Evolutionary conservation across 768 basidiomycete genomes (phyloP).

Genomic region (Leccinum incarnatum): DNA sequence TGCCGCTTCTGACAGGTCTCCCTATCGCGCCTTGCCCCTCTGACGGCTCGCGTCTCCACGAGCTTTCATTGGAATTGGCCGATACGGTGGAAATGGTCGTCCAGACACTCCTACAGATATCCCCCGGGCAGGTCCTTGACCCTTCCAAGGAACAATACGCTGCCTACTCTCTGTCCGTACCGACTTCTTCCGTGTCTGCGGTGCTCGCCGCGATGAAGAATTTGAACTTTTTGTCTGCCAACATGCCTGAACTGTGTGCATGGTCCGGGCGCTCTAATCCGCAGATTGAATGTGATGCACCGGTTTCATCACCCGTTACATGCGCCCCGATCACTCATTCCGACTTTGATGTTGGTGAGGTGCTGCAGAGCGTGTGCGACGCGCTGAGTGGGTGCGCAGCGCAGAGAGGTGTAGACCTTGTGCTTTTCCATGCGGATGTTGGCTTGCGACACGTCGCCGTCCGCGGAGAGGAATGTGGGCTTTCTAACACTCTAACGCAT

Average conservation of each 20-base stretch:
- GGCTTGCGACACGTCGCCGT: constrained; percentile 86
- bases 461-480: constrained; percentile 78
- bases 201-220: constrained; percentile 91
- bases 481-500: constrained; percentile 79
- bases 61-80: constrained; percentile 83
- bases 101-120: constrained; percentile 87
- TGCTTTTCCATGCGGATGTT: constrained; percentile 86
- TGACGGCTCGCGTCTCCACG: constrained; percentile 45
- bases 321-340: constrained; percentile 29
- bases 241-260: constrained; percentile 50
- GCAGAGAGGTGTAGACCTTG: constrained; percentile 83
- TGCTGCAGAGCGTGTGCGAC: constrained; percentile 87
- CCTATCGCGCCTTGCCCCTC: constrained; percentile 19
- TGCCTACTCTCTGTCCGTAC: constrained; percentile 82
- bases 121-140: constrained; percentile 86
- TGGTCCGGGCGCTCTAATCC: constrained; percentile 14
- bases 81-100: constrained; percentile 89
- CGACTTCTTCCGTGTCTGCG: constrained; percentile 83
- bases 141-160: constrained; percentile 93
- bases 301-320: constrained; percentile 18
- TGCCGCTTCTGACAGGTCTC: constrained; percentile 11
- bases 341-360: constrained; percentile 91
- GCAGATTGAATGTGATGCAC: constrained; percentile 17
- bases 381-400: constrained; percentile 81
- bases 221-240: constrained; percentile 90